These are phyloP conservation scores for Trichoderma afroharzianum DNA, from an alignment of 2,329 filamentous ascomycete species.

Conservation along the genomic window DNA sequence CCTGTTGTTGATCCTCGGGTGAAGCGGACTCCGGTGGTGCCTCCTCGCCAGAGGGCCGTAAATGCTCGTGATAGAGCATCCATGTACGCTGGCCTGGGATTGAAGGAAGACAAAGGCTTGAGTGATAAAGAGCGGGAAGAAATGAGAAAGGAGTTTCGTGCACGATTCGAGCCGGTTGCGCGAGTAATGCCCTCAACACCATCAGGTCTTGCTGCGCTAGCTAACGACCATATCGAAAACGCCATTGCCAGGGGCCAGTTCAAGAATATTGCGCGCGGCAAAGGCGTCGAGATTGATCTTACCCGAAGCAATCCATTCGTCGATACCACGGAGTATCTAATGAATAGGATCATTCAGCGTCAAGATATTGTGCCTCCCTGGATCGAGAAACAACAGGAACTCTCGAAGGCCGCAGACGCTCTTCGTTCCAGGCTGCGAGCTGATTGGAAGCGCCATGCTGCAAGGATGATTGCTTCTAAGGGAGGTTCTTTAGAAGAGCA, in stretches of 20 bases:
- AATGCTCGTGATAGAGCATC: constrained; percentile 55
- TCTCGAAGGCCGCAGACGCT: constrained; percentile 62
- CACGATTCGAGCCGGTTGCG: constrained; percentile 72
- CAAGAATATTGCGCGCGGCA: constrained; percentile 74
- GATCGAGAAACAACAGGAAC: constrained; percentile 98
- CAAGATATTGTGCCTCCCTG: constrained; percentile 95
- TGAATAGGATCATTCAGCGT: constrained; percentile 97
- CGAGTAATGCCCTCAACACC: constrained; percentile 72
- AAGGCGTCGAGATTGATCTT: constrained; percentile 74
- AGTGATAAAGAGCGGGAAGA: constrained; percentile 70
- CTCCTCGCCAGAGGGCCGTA: constrained; percentile 46
- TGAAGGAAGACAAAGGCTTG: constrained; percentile 49
- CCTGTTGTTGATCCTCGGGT: constrained; percentile 53
- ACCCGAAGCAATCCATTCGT: constrained; percentile 84
- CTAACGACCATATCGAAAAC: constrained; percentile 89
- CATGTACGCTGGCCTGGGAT: constrained; percentile 48
- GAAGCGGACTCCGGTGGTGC: constrained; percentile 36
- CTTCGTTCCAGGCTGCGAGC: constrained; percentile 73
- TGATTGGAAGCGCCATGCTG: constrained; percentile 83
- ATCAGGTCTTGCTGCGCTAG: constrained; percentile 73
- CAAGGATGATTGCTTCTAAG: constrained; percentile 69
- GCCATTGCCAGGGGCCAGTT: constrained; percentile 92
- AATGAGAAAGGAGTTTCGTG: constrained; percentile 69
- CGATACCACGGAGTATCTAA: constrained; percentile 94
- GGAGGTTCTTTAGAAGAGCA: constrained; percentile 74